These are phyloP conservation scores for Mentha longifolia DNA, from an alignment of 257 asterid species.

Conservation along the genomic window DNA sequence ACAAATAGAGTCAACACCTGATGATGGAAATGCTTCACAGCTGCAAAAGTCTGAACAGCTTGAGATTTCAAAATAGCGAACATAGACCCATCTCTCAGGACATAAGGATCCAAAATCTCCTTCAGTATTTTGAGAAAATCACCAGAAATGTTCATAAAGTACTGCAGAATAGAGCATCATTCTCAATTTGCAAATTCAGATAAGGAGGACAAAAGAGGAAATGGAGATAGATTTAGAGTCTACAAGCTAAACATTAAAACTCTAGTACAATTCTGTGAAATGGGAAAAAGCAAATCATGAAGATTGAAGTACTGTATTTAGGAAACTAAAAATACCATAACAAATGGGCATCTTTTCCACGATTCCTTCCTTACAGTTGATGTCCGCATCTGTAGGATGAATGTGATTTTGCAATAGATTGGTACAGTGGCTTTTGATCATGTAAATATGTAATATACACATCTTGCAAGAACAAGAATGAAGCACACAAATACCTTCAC, in stretches of 20 bases:
- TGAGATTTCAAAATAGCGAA: conserved; percentile 49
- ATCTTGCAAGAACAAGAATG: conserved; percentile 24
- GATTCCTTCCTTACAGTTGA: conserved; percentile 54
- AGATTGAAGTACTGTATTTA: conserved; percentile 22
- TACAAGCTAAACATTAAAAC: conserved; percentile 21
- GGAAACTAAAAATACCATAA: conserved; percentile 52
- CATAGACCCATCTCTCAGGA: conserved; percentile 38
- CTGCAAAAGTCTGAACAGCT: conserved; percentile 49
- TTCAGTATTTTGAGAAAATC: conserved; percentile 42
- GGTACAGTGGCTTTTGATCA: conserved; percentile 1
- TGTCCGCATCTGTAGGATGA: conserved; percentile 54
- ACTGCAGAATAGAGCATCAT: conserved; percentile 42
- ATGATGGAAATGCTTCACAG: conserved; percentile 66
- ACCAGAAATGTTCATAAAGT: conserved; percentile 34
- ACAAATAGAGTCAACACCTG: conserved; percentile 51
- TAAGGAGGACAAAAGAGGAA: neutral
- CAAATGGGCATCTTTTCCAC: conserved; percentile 65
- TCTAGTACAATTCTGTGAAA: neutral
- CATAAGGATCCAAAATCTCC: conserved; percentile 45
- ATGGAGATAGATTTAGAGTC: conserved; percentile 7
- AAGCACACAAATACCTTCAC: conserved; percentile 56
- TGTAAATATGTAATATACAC: neutral
- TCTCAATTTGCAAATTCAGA: conserved; percentile 28
- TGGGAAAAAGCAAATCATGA: conserved; percentile 13
- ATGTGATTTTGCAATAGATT: conserved; percentile 17